Evolutionary conservation across 352 stramenopile genomes (phyloP), one percentile per base, ranked within the genome.

Genomic region (Phytophthora tentaculata): DNA sequence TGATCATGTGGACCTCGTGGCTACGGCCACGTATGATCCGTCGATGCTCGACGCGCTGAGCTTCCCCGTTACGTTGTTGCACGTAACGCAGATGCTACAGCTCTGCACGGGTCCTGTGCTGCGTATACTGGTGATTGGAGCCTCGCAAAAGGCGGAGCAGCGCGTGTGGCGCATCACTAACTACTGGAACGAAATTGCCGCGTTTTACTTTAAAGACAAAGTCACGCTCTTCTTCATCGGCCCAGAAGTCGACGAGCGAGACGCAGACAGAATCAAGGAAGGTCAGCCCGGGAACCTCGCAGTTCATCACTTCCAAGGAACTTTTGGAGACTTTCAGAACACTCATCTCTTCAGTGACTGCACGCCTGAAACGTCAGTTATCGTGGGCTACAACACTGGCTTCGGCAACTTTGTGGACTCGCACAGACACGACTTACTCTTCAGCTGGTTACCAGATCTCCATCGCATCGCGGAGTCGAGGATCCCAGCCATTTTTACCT

Each of bases 341-440:
- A 62, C 73, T 1, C 59, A 77, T 7, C 32, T 69, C 7, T 78
- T 69, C 2, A 62, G 60, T 2, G 61, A 71, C 12, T 86, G 79
- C 50, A 77, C 67, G 1, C 50, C 70, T 0, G 58, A 54, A 1
- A 90, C 88, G 44, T 80, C 82, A 0, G 52, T 94, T 26, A 70
- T 92, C 44, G 66, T 92, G 9, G 86, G 79, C 5, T 92, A 86
- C 65, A 94, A 92, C 67, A 89, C 86, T 5, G 86, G 86, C 45
- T 94, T 94, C 63, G 86, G 84, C 17, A 94, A 90, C 67, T 91
- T 94, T 69, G 66, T 91, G 32, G 84, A 91, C 19, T 81, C 81
- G 3, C 53, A 70, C 3, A 63, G 73, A 14, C 61, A 83, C 51
- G 76, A 79, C 2, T 39, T 92, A 35, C 73, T 94, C 44, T 87